A percentile compares a stretch with the other conserved stretches of the same genome.
phyloP scores from a whole-genome alignment of 78 protist genomes.

The Dictyostelium brefeldianum region DNA sequence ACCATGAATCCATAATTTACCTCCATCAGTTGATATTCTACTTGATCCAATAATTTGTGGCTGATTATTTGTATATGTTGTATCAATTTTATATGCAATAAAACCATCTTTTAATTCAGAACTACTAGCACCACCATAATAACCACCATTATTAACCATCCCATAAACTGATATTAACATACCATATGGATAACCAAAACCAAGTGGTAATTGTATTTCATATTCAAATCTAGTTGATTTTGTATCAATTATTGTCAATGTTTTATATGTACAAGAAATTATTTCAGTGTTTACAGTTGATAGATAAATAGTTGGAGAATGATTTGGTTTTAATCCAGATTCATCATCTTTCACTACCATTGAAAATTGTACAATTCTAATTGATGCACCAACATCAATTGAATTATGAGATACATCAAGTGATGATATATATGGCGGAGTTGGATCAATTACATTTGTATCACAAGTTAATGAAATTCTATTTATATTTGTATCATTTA shows the following conservation, averaged over 20 bases:
- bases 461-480: not conserved
- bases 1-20: not conserved
- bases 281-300: not conserved
- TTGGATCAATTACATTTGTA: not conserved
- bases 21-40: not conserved
- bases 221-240: not conserved
- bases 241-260: not conserved
- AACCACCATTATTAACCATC: slow-evolving; percentile 7
- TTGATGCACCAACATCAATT: not conserved
- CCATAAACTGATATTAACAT: slow-evolving; percentile 3
- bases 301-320: not conserved
- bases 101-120: no score
- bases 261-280: no score
- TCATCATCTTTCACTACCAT: slow-evolving; percentile 1
- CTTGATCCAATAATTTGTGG: not conserved
- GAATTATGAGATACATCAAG: not conserved
- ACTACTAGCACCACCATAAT: not conserved
- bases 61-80: not conserved
- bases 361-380: not conserved
- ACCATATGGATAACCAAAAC: not conserved
- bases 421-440: not conserved
- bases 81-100: not conserved
- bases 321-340: not conserved
- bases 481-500: not conserved
- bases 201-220: not conserved